Evolutionary conservation across 495 filamentous ascomycete genomes (phyloP), one percentile per base, ranked within the genome.

Genomic region (Cercophora newfieldiana): DNA sequence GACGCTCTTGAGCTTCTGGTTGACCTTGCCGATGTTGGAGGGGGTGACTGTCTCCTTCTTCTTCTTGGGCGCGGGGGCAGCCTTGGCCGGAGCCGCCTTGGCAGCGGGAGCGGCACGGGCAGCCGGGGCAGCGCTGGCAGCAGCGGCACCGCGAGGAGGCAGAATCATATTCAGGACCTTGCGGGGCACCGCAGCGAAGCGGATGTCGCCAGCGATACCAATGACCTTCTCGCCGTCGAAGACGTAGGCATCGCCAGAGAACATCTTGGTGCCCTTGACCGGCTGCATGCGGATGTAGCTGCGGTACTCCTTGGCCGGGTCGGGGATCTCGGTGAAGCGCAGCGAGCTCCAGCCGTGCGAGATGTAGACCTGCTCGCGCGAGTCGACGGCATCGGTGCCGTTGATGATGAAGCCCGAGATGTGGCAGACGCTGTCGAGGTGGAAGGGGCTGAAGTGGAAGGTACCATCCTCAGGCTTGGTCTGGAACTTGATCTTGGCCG

Each of bases 331-430:
- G 65, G 88, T 82, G 65, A 93, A 87, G 18, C 87, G 82, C 80
- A 94, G 85, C 0, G 85, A 88, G 66, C 90, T 87, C 88, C 91
- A 90, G n/a, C 90, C 90, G 69, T 94, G 91, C 49, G 88, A 91
- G 63, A 94, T 87, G 71, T 87, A 94, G 30, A 91, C 88, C 51
- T 87, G 80, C 62, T 90, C 86, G 64, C 86, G 85, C 0, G 87
- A 88, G 68, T 93, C 88, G 2, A 88, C 83, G 24, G 83, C 84
- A 70, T 92, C 90, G 62, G 87, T 92, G 16, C 85, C 90, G 71
- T 94, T 94, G 78, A 92, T 88, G 66, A 90, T 88, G 75, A 95
- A 94, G 19, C 91, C 91, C 10, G 89, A 88, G 30, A 90, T 81
- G 69, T 90, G 87, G 67, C 83, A 85, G 56, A 85, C 66, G 51